Evolutionary conservation across 495 filamentous ascomycete species (phyloP), one percentile per base, ranked within the genome.

Genomic region (Apiosordaria backusii): DNA sequence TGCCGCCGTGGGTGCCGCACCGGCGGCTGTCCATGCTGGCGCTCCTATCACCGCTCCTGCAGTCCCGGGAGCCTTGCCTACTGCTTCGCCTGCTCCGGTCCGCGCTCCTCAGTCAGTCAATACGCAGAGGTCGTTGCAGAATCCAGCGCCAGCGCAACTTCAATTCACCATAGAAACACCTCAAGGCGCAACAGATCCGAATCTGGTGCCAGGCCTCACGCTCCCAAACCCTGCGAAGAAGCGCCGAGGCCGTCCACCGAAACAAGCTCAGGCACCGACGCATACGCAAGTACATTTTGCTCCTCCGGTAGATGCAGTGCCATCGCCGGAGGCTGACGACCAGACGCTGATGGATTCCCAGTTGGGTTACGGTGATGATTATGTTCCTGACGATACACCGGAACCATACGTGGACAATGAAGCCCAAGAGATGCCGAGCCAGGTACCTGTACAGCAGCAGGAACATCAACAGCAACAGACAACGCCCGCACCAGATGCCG

Each of bases 221-320:
- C 35, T 45, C 7, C n/a, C n/a, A n/a, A n/a, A n/a, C n/a, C 26
- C 59, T 29, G 26, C n/a, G 26, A 61, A 61, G 18, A 61, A 61
- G 15, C 53, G 57, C 57, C 63, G 57, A 50, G 63, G 63, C 18
- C 57, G 65, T 16, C 61, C 26, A 22, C 53, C 63, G 10, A 65
- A 65, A 4, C 61, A 65, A 9, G 7, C 23, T 18, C 22, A 52
- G 23, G 35, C 29, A 26, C 25, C 40, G n/a, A 27, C 61, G 5
- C 72, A 74, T 22, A 61, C 64, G 1, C 25, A 68, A 35, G 53
- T 67, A 4, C 66, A 70, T 29, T 60, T 70, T 50, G 54, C 72
- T 1, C 69, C 68, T 0, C 57, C 57, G 13, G 61, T 61, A 5
- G 61, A 68, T 4, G 16, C 25, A 4, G 22, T 63, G 21, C 35